Evolutionary conservation across 305 asterid species (phyloP).

Genomic region (Solanum chacoense): DNA sequence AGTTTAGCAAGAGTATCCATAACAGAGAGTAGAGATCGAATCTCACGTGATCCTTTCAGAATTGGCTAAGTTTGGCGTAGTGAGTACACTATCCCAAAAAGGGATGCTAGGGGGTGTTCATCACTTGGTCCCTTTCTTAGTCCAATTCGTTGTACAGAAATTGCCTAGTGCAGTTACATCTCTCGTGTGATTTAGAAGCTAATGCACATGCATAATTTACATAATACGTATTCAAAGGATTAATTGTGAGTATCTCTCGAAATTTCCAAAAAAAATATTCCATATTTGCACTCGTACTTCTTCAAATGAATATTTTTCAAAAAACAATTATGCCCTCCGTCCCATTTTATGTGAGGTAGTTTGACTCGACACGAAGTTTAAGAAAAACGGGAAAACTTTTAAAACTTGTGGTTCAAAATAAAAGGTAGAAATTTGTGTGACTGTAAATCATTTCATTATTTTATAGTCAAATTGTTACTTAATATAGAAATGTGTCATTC

Average conservation of each 20-base stretch:
- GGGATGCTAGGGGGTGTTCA: neutral
- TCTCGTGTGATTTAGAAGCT: neutral
- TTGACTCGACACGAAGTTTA: too few relatives aligned
- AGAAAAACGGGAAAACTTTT: too few relatives aligned
- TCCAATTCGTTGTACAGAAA: fast-evolving
- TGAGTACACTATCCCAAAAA: neutral
- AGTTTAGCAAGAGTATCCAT: neutral
- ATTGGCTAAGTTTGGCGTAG: neutral
- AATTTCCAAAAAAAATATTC: neutral
- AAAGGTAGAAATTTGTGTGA: too few relatives aligned
- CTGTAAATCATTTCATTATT: too few relatives aligned
- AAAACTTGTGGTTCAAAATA: too few relatives aligned
- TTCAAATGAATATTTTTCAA: neutral
- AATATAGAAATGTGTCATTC: too few relatives aligned
- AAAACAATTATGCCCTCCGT: too few relatives aligned
- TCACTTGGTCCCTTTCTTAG: neutral
- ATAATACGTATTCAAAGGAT: neutral
- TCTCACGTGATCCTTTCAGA: neutral
- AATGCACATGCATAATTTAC: neutral
- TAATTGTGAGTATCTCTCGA: fast-evolving
- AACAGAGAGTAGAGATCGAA: neutral
- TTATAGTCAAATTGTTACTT: too few relatives aligned
- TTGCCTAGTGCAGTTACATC: neutral
- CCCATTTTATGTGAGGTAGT: too few relatives aligned
- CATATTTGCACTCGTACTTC: neutral